phyloP scores from a whole-genome alignment of 2,329 filamentous ascomycete genomes.

The Arthrobotrys conoides region DNA sequence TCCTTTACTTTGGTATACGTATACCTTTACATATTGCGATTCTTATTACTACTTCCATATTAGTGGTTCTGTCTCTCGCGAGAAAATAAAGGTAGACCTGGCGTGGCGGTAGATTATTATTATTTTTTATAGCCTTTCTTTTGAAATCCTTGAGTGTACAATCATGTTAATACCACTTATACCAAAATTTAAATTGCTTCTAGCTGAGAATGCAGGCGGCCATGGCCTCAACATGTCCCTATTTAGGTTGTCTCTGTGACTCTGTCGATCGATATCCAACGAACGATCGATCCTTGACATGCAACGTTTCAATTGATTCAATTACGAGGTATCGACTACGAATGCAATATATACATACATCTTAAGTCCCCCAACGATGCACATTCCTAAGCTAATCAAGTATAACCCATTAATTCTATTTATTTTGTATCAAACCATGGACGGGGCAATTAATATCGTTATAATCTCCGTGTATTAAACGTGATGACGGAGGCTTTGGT shows the following conservation, averaged over 20 bases:
- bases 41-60: conserved; percentile 21
- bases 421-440: too few relatives aligned
- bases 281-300: too few relatives aligned
- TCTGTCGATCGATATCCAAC: too few relatives aligned
- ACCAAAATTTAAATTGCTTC: background rate
- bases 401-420: too few relatives aligned
- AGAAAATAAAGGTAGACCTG: conserved; percentile 38
- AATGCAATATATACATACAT: too few relatives aligned
- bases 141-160: conserved; percentile 7
- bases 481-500: background rate
- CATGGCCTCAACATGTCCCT: background rate
- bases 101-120: conserved; percentile 30
- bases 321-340: too few relatives aligned
- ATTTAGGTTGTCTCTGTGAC: background rate
- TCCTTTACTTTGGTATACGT: conserved; percentile 1
- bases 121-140: conserved; percentile 5
- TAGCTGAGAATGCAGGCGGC: background rate
- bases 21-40: conserved; percentile 18
- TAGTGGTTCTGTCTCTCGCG: conserved; percentile 8
- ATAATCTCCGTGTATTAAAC: background rate
- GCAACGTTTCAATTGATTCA: too few relatives aligned
- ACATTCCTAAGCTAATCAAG: too few relatives aligned
- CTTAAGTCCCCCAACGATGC: too few relatives aligned
- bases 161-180: conserved; percentile 14
- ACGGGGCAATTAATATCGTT: background rate